These are phyloP conservation scores for Tetracladium setigerum DNA, from an alignment of 495 filamentous ascomycete genomes.

Conservation along the genomic window DNA sequence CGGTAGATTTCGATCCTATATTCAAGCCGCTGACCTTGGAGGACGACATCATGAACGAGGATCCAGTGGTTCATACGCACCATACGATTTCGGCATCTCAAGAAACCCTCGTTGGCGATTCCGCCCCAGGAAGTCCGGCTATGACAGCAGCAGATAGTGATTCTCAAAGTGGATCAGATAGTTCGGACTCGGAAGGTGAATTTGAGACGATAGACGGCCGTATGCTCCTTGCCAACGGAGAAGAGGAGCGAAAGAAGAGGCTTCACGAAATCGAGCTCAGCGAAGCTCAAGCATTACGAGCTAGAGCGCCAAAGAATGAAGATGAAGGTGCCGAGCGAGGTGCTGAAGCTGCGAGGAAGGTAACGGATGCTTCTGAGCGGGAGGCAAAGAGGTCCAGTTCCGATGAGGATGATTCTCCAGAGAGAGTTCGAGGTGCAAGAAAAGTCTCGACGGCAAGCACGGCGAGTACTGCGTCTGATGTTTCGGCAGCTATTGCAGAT, in stretches of 20 bases:
- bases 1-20: slow-evolving; percentile 46
- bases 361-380: too few relatives aligned
- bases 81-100: background rate
- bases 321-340: too few relatives aligned
- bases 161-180: slow-evolving; percentile 39
- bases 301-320: too few relatives aligned
- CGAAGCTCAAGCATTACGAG: slow-evolving; percentile 38
- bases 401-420: too few relatives aligned
- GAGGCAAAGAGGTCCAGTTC: too few relatives aligned
- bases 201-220: slow-evolving; percentile 36
- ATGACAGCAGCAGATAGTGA: slow-evolving; percentile 26
- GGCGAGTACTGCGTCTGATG: too few relatives aligned
- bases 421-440: too few relatives aligned
- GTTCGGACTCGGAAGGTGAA: slow-evolving; percentile 32
- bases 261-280: slow-evolving; percentile 48
- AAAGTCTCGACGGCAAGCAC: too few relatives aligned
- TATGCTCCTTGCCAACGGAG: slow-evolving; percentile 22
- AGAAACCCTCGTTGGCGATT: slow-evolving; percentile 16
- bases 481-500: too few relatives aligned
- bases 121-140: slow-evolving; percentile 19
- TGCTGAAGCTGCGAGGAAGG: too few relatives aligned
- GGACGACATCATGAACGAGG: slow-evolving; percentile 18
- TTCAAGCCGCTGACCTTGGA: slow-evolving; percentile 41
- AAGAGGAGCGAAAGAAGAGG: slow-evolving; percentile 35
- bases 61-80: slow-evolving; percentile 18